phyloP scores from a whole-genome alignment of 345 rosid species.

The Stellera chamaejasme region DNA sequence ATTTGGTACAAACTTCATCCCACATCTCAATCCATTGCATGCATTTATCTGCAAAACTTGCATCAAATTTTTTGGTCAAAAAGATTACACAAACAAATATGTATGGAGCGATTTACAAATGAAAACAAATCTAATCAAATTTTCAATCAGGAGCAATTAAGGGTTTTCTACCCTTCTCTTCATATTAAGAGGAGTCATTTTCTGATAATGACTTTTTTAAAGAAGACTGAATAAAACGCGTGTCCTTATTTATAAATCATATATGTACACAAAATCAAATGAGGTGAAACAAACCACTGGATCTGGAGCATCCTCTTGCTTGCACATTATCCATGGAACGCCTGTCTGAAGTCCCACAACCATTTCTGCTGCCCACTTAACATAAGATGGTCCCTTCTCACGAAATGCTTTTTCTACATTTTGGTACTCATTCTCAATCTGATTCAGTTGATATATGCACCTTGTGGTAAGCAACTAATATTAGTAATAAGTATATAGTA shows the following conservation, averaged over 20 bases:
- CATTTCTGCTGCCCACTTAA: constrained; percentile 76
- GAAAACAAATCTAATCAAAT: background rate
- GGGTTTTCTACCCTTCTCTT: too few relatives aligned
- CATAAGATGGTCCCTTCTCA: constrained; percentile 51
- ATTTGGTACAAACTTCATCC: constrained; percentile 68
- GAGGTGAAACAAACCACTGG: constrained; percentile 43
- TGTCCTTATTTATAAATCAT: too few relatives aligned
- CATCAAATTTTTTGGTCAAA: too few relatives aligned
- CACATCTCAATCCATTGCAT: constrained; percentile 84
- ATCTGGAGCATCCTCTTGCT: constrained; percentile 77
- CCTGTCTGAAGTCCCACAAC: constrained; percentile 70
- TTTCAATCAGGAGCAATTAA: too few relatives aligned
- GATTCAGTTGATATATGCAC: constrained; percentile 1
- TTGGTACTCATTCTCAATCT: constrained; percentile 86
- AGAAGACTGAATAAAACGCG: too few relatives aligned
- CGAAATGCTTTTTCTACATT: constrained; percentile 38
- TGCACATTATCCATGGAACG: constrained; percentile 97
- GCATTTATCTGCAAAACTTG: constrained; percentile 48
- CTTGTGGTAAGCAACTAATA: background rate
- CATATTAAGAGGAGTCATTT: too few relatives aligned
- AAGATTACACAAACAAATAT: background rate
- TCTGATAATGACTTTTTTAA: background rate
- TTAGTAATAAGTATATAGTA: background rate
- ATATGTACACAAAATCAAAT: background rate
- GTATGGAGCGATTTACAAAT: background rate